Evolutionary conservation across 306 rosid genomes (phyloP).

Genomic region (Cicer judaicum): DNA sequence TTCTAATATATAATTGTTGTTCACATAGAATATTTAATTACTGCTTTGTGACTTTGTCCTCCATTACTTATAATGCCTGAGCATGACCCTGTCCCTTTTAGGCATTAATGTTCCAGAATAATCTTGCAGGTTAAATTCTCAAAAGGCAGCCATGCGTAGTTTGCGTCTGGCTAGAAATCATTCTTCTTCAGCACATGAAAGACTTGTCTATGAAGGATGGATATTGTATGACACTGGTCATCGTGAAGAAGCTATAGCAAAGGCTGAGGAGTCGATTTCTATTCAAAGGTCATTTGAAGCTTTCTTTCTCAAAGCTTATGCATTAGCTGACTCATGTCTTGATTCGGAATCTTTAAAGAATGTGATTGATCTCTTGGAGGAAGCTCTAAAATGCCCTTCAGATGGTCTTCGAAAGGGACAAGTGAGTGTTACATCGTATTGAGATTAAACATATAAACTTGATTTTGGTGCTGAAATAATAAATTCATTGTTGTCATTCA

Average conservation of each 20-base stretch:
- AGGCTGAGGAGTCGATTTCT: slow-evolving; percentile 82
- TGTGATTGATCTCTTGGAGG: slow-evolving; percentile 78
- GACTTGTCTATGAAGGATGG: slow-evolving; percentile 96
- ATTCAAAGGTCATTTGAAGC: slow-evolving; percentile 95
- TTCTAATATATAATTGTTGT: slow-evolving; percentile 17
- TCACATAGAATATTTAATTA: slow-evolving; percentile 6
- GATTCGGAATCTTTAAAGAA: slow-evolving; percentile 66
- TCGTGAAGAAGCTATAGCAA: slow-evolving; percentile 84
- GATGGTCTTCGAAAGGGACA: slow-evolving; percentile 96
- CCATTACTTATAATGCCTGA: slow-evolving; percentile 4
- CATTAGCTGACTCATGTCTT: slow-evolving; percentile 78
- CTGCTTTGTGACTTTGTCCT: slow-evolving; percentile 5
- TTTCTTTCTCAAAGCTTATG: slow-evolving; percentile 90
- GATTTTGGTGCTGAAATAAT: slow-evolving; percentile 33
- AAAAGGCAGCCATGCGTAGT: slow-evolving; percentile 89
- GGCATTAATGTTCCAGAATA: slow-evolving; percentile 40
- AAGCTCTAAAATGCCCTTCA: slow-evolving; percentile 91
- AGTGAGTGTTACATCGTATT: slow-evolving; percentile 50
- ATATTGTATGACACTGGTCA: slow-evolving; percentile 90
- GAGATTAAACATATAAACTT: slow-evolving; percentile 22
- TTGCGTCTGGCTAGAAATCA: slow-evolving; percentile 80
- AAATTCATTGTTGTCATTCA: slow-evolving; percentile 33
- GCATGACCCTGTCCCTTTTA: not conserved
- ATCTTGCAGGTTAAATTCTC: slow-evolving; percentile 76
- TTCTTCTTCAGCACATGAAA: slow-evolving; percentile 78